These are phyloP conservation scores for Myxozyma sirexii DNA, from an alignment of 805 yeast genomes.

Conservation along the genomic window DNA sequence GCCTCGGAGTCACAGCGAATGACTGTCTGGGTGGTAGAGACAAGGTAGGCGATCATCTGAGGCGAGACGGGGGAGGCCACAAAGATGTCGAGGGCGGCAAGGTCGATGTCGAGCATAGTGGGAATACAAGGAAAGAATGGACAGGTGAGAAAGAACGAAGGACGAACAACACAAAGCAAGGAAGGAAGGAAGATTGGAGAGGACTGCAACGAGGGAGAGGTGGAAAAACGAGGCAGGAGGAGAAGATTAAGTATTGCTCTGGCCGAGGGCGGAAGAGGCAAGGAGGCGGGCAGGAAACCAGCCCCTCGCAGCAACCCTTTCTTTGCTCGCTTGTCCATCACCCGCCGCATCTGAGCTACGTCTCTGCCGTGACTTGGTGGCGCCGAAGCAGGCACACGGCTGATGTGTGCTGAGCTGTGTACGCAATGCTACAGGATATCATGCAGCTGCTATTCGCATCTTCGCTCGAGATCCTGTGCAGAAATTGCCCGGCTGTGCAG, in stretches of 20 bases:
- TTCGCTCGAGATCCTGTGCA: no score
- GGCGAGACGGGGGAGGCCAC: slow-evolving; percentile 47
- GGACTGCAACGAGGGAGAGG: neutral
- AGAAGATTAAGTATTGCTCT: neutral
- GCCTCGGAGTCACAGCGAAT: slow-evolving; percentile 43
- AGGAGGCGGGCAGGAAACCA: slow-evolving; percentile 17
- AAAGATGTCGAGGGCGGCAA: slow-evolving; percentile 46
- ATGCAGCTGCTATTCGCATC: no score
- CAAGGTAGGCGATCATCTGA: slow-evolving; percentile 48
- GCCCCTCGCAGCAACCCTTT: slow-evolving; percentile 7
- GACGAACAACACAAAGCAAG: neutral
- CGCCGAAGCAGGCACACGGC: no score
- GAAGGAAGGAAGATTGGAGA: neutral
- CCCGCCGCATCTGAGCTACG: slow-evolving; percentile 1
- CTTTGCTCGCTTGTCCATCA: slow-evolving; percentile 5
- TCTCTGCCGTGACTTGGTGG: no score
- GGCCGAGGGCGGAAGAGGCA: slow-evolving; percentile 6
- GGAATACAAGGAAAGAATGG: slow-evolving; percentile 1
- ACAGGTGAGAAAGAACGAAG: neutral
- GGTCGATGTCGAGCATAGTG: slow-evolving; percentile 29
- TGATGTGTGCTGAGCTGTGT: no score
- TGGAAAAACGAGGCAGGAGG: neutral
- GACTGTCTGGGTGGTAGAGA: slow-evolving; percentile 46
- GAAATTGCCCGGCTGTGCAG: neutral
- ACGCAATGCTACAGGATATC: no score